phyloP scores from a whole-genome alignment of 169 alveolate species.

The Cyclospora cayetanensis region DNA sequence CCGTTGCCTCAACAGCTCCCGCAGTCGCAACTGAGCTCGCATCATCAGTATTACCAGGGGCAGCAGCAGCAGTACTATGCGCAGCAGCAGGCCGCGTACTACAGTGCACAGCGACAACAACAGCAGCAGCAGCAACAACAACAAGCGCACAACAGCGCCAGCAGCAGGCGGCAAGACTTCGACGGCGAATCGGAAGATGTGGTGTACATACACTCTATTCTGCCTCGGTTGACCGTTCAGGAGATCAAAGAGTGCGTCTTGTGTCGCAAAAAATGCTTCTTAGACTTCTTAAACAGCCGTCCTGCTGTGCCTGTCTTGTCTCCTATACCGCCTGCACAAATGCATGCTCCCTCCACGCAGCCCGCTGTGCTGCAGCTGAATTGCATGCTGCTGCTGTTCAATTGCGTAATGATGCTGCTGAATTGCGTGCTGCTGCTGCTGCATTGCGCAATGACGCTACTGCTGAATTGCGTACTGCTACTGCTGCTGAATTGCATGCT shows the following conservation, averaged over 20 bases:
- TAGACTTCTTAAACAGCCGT: too few species aligned
- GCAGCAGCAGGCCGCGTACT: background rate
- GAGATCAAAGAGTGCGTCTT: background rate
- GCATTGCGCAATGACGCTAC: too few species aligned
- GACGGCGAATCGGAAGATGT: background rate
- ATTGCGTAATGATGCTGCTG: too few species aligned
- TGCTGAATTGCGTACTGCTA: too few species aligned
- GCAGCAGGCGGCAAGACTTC: background rate
- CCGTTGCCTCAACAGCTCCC: background rate
- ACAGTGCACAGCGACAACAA: background rate
- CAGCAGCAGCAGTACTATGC: background rate
- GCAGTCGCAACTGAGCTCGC: background rate
- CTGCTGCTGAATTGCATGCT: too few species aligned
- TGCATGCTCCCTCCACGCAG: too few species aligned
- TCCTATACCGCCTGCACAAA: too few species aligned
- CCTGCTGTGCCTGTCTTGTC: too few species aligned
- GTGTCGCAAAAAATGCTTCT: too few species aligned
- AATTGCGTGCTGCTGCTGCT: too few species aligned
- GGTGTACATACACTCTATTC: background rate
- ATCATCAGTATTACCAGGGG: background rate
- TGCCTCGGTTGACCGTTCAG: background rate
- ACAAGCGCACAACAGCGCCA: background rate
- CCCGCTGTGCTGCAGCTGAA: too few species aligned
- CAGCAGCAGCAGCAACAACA: slow-evolving; percentile 20
- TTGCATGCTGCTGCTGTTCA: too few species aligned